Evolutionary conservation across 2,329 filamentous ascomycete species (phyloP), one percentile per base, ranked within the genome.

Genomic region (Colletotrichum aenigma): DNA sequence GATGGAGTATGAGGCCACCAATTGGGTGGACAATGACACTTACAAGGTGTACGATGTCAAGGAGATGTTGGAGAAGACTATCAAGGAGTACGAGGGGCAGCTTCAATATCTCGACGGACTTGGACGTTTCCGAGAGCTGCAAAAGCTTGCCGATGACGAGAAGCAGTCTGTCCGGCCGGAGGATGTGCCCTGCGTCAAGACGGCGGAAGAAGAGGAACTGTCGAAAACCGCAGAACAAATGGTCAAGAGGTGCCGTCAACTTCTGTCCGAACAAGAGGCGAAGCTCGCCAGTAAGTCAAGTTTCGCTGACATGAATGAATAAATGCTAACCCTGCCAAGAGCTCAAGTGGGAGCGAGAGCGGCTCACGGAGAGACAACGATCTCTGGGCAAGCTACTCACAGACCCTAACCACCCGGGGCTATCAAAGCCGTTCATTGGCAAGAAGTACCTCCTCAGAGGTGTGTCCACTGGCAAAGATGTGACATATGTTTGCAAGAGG

Each of bases 391-490:
- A 71, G 43, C 80, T 87, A n/a, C 79, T 87, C 16, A 87, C 86
- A 4, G 79, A 82, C 7, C 85, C 86, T 2, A 78, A 85, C 67
- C 86, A 86, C 75, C 76, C 79, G 52, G 83, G 81, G 21, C 81
- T 85, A 6, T 79, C 83, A 18, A 80, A 79, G 32, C 84, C 86
- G 13, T 84, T 88, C 81, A 80, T 78, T 4, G 86, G 85, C 80
- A 86, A 88, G 66, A 87, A 84, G 71, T 91, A 89, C 72, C 82
- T 86, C 2, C 85, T 92, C 6, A 88, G 89, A 43, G 90, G 90
- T 30, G 85, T 92, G 26, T 88, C 86, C 16, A 87, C 87, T 15
- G 84, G 84, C 0, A 82, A 83, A 15, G 86, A 88, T 66, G 81
- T 89, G 2, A 84, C 88, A 12, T 92, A 90, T 77, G 82, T 91